Evolutionary conservation across 495 filamentous ascomycete species (phyloP).

Genomic region (Hyaloscypha hepaticicola): DNA sequence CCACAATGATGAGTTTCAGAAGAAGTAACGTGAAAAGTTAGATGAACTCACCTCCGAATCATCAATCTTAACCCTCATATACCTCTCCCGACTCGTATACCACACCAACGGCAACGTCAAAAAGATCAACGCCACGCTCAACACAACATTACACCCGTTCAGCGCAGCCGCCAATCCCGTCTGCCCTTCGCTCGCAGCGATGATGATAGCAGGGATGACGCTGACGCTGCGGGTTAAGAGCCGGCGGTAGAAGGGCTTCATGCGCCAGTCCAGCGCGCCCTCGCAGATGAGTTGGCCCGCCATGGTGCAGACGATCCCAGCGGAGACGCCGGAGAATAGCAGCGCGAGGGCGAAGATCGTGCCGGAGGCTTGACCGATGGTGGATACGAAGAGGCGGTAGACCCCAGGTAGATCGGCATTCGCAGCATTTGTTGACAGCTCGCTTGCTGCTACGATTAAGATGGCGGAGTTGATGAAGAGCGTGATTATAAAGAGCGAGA

Average conservation of each 20-base stretch:
- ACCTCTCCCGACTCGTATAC: constrained; percentile 42
- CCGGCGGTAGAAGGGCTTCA: constrained; percentile 68
- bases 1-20: too few species aligned
- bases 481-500: background rate
- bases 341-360: constrained; percentile 72
- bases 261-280: constrained; percentile 69
- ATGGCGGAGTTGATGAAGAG: background rate
- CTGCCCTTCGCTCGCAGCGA: constrained; percentile 69
- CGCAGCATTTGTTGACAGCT: background rate
- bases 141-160: constrained; percentile 43
- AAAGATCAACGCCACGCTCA: constrained; percentile 46
- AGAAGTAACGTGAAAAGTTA: too few species aligned
- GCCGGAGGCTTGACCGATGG: too few species aligned
- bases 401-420: background rate
- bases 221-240: constrained; percentile 67
- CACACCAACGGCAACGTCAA: constrained; percentile 47
- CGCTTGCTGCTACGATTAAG: background rate
- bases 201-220: constrained; percentile 76
- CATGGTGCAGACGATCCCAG: constrained; percentile 82
- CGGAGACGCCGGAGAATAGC: constrained; percentile 72
- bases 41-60: too few species aligned
- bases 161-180: constrained; percentile 41
- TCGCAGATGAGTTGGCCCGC: constrained; percentile 62
- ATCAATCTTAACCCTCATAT: constrained; percentile 41
- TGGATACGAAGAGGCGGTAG: background rate